A percentile compares a stretch with the other conserved stretches of the same genome.
Evolutionary conservation across 2,329 filamentous ascomycete genomes (phyloP).

Genomic region (Ophiostoma himal-ulmi): DNA sequence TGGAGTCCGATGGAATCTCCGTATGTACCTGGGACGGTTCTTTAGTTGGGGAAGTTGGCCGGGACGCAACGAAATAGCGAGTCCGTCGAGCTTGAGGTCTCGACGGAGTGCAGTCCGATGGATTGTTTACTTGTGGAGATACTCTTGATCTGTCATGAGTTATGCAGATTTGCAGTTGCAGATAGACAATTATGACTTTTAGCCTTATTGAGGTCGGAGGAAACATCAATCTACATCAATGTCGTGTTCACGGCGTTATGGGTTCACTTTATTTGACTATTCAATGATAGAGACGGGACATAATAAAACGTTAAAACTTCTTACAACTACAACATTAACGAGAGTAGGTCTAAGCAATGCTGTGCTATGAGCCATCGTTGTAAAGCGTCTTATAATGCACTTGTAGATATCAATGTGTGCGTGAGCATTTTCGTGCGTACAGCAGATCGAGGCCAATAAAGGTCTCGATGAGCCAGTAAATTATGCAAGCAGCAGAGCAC

Average conservation of each 20-base stretch:
- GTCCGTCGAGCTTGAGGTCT: neutral
- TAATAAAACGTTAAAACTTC: no score
- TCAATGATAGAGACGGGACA: no score
- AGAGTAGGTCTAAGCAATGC: neutral
- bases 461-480: neutral
- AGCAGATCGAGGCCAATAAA: neutral
- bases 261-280: no score
- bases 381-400: neutral
- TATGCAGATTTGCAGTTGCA: no score
- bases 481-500: neutral
- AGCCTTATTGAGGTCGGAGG: neutral
- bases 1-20: constrained; percentile 21
- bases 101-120: neutral
- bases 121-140: neutral
- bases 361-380: neutral
- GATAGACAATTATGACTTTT: neutral
- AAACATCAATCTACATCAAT: no score
- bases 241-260: no score
- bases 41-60: constrained; percentile 21
- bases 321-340: no score
- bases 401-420: neutral
- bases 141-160: neutral
- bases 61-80: neutral
- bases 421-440: neutral
- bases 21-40: constrained; percentile 14